Conservation (phyloP, 306 rosid species). For the Hylodesmum podocarpum region DNA sequence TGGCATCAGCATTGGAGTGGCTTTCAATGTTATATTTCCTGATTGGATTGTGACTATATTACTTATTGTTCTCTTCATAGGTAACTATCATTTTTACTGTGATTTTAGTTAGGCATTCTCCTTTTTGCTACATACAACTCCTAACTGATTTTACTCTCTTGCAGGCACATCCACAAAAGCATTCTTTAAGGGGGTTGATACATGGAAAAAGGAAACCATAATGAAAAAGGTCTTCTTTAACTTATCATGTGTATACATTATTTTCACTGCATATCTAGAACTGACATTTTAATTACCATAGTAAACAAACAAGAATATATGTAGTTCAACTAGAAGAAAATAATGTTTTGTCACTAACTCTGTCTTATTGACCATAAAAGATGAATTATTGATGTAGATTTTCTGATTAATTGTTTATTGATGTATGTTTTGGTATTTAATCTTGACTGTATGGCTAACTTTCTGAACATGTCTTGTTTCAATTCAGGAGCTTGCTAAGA, state of each 20-base stretch:
- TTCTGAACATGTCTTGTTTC: constrained; percentile 33
- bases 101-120: background rate
- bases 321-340: background rate
- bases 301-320: background rate
- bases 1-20: constrained; percentile 92
- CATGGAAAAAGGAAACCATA: constrained; percentile 94
- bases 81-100: constrained; percentile 37
- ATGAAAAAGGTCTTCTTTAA: constrained; percentile 55
- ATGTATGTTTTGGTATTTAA: background rate
- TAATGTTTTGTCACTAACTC: background rate
- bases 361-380: background rate
- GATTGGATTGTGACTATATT: constrained; percentile 95
- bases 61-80: constrained; percentile 75
- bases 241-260: background rate
- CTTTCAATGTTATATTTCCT: constrained; percentile 79
- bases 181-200: constrained; percentile 77
- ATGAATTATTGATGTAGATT: background rate
- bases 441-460: constrained; percentile 23
- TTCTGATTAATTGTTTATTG: background rate
- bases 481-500: constrained; percentile 67
- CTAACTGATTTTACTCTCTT: constrained; percentile 17
- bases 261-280: background rate
- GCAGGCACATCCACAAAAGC: constrained; percentile 85
- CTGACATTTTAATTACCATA: background rate
- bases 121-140: background rate